These are phyloP conservation scores for Phoma sp. DNA, from an alignment of 2,329 filamentous ascomycete genomes.

Conservation along the genomic window DNA sequence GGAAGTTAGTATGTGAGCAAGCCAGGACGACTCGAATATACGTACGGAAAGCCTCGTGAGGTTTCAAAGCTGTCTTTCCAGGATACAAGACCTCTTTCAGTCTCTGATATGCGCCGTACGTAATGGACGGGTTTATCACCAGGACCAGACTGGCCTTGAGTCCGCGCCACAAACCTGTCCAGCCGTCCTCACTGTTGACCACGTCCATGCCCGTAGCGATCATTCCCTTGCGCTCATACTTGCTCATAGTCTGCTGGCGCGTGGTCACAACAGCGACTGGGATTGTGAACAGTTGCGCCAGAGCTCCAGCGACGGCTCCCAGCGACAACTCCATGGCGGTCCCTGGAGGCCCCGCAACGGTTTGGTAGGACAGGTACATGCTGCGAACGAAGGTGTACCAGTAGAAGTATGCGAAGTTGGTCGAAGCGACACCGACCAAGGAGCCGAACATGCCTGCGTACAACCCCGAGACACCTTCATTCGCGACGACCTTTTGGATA, in stretches of 20 bases:
- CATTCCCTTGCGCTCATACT: conserved; percentile 82
- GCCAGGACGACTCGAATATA: conserved; percentile 28
- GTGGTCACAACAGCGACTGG: conserved; percentile 95
- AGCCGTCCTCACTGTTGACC: conserved; percentile 86
- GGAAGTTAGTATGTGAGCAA: conserved; percentile 21
- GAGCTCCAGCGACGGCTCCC: conserved; percentile 84
- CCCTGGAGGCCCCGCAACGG: conserved; percentile 69
- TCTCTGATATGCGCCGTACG: conserved; percentile 94
- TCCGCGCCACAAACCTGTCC: conserved; percentile 89
- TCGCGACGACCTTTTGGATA: conserved; percentile 79
- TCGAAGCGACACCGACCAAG: conserved; percentile 90
- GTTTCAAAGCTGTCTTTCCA: conserved; percentile 74
- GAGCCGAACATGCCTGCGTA: conserved; percentile 89
- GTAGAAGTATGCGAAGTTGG: conserved; percentile 99
- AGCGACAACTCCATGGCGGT: conserved; percentile 83
- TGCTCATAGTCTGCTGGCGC: conserved; percentile 90
- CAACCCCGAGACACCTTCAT: conserved; percentile 80
- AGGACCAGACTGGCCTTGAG: conserved; percentile 94
- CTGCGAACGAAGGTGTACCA: conserved; percentile 92
- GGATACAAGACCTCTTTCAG: conserved; percentile 80
- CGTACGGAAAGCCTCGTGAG: conserved; percentile 91
- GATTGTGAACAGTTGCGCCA: conserved; percentile 96
- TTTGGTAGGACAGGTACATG: conserved; percentile 71
- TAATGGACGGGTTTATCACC: conserved; percentile 95
- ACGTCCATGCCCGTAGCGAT: conserved; percentile 89